Evolutionary conservation across 345 rosid genomes (phyloP).

Genomic region (Salix koriyanagi): DNA sequence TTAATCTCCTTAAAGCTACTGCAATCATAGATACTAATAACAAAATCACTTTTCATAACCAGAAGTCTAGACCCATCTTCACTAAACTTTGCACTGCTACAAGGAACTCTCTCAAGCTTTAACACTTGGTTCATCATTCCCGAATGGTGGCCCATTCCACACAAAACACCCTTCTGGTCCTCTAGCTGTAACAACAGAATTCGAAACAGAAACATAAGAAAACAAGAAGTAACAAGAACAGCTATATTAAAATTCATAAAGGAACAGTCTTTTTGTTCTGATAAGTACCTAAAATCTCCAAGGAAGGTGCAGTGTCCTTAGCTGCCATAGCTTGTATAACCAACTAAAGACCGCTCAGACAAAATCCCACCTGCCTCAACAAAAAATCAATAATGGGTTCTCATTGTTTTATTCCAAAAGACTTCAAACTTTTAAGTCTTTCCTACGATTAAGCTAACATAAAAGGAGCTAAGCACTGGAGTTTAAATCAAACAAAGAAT

Average conservation of each 20-base stretch:
- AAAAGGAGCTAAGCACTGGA: too few relatives aligned
- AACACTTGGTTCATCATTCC: constrained; percentile 47
- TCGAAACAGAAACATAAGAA: neutral
- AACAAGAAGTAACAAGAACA: neutral
- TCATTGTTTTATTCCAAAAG: neutral
- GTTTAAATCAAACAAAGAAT: too few relatives aligned
- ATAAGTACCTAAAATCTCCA: constrained; percentile 70
- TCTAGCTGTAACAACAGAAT: constrained; percentile 40
- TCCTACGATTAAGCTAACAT: too few relatives aligned
- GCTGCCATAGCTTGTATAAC: constrained; percentile 22
- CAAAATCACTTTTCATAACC: constrained; percentile 55
- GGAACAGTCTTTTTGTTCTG: neutral
- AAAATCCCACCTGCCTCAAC: neutral
- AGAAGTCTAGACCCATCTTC: constrained; percentile 70
- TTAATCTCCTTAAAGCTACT: constrained; percentile 50
- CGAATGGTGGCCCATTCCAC: constrained; percentile 89
- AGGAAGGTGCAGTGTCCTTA: constrained; percentile 40
- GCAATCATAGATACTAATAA: constrained; percentile 58
- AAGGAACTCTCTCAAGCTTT: constrained; percentile 58
- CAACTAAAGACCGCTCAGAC: neutral
- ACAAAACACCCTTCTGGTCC: constrained; percentile 68
- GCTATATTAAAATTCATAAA: neutral
- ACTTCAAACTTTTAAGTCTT: too few relatives aligned
- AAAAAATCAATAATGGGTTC: neutral
- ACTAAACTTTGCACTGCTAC: constrained; percentile 58